A percentile compares a stretch with the other conserved stretches of the same genome.
Evolutionary conservation across 176 grass and related monocot genomes (phyloP).

Genomic region (Miscanthus lutarioriparius): DNA sequence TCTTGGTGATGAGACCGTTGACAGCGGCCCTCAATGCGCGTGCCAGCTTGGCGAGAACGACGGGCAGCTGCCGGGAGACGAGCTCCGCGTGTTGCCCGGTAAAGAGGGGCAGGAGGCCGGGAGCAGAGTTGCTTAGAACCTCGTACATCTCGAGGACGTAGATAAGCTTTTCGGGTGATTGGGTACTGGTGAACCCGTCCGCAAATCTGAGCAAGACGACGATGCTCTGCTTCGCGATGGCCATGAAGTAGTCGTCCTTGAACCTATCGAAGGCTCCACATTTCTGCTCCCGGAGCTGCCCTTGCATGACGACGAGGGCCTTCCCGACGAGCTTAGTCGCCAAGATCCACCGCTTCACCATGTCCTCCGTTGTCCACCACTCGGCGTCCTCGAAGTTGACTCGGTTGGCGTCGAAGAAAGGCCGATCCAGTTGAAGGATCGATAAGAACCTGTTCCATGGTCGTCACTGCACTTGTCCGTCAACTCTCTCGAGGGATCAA

Average conservation of each 20-base stretch:
- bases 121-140: neutral
- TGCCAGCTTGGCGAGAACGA: constrained; percentile 26
- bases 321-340: constrained; percentile 24
- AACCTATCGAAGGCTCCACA: constrained; percentile 35
- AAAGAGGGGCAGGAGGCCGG: neutral
- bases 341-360: constrained; percentile 40
- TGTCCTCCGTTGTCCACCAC: constrained; percentile 38
- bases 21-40: neutral
- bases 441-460: constrained; percentile 22
- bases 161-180: constrained; percentile 29
- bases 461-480: neutral
- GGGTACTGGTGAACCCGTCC: neutral
- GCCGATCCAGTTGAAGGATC: neutral
- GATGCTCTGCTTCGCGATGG: constrained; percentile 19
- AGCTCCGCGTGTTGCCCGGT: neutral
- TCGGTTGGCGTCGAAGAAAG: neutral
- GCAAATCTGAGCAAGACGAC: constrained; percentile 30
- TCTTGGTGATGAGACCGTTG: neutral
- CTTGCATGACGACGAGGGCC: constrained; percentile 26
- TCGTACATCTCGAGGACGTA: constrained; percentile 23
- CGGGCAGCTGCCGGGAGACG: constrained; percentile 7
- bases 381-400: constrained; percentile 32
- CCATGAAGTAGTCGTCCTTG: constrained; percentile 30
- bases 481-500: neutral
- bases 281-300: constrained; percentile 16